A percentile compares a stretch with the other conserved stretches of the same genome.
These are phyloP conservation scores for Saitozyma podzolica DNA, from an alignment of 768 basidiomycete species.

Conservation along the genomic window DNA sequence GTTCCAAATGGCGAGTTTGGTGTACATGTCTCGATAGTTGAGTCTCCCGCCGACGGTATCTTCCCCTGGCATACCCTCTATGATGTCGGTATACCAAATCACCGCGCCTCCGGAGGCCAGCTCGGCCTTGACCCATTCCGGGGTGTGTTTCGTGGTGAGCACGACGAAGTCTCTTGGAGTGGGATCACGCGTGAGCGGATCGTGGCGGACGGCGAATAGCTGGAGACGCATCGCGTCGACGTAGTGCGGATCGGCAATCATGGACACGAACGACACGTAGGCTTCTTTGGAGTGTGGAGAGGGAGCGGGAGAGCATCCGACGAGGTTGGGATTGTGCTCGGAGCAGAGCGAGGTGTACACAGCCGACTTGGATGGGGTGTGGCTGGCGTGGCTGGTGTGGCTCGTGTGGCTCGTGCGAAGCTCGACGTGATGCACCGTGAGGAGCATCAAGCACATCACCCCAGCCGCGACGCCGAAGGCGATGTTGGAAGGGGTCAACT, in stretches of 20 bases:
- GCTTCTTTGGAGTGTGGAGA: conserved; percentile 15
- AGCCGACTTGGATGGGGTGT: too few species aligned
- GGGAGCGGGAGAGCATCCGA: background rate
- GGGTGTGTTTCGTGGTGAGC: conserved; percentile 20
- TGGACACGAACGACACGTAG: conserved; percentile 29
- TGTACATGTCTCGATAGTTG: conserved; percentile 22
- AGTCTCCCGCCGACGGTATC: conserved; percentile 4
- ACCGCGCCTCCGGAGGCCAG: conserved; percentile 21
- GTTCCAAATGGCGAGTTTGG: conserved; percentile 28
- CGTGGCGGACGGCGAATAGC: conserved; percentile 24
- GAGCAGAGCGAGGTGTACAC: background rate
- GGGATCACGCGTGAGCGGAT: conserved; percentile 19
- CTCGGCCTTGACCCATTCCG: conserved; percentile 7
- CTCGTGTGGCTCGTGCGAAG: too few species aligned
- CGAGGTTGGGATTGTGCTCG: background rate
- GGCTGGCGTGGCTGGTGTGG: too few species aligned
- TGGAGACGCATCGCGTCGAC: conserved; percentile 17
- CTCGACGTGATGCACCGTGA: too few species aligned
- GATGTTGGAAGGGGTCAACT: too few species aligned
- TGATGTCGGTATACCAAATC: conserved; percentile 4
- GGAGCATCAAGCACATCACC: too few species aligned
- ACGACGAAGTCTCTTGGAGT: conserved; percentile 18
- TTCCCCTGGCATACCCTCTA: conserved; percentile 22
- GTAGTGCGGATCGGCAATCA: conserved; percentile 13
- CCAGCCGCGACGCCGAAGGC: too few species aligned